Evolutionary conservation across 1,139 yeast genomes (phyloP), one percentile per base, ranked within the genome.

Genomic region (Sugiyamaella neomexicana): DNA sequence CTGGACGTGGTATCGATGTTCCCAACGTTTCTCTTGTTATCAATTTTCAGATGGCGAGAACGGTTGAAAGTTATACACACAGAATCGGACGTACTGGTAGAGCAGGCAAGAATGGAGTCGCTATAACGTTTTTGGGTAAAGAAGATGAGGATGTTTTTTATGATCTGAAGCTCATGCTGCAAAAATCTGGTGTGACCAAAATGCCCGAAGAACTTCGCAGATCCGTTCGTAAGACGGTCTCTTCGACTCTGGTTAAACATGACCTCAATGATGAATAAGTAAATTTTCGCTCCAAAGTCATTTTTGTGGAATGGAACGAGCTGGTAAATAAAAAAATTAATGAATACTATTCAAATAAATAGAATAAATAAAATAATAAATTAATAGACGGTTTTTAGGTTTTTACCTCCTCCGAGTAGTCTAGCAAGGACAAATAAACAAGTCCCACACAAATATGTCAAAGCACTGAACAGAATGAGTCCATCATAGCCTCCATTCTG

Each of bases 51-150:
- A 86, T 91, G 95, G 75, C 90, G 12, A 80, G 77, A 56, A 76
- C 77, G 44, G 80, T 89, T 50, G 97, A 90, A 58, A 91, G 87
- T 58, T 93, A 90, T 64, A 82, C 93, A 31, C 99, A 93, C 70
- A 78, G 98, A 66, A 87, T 93, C 53, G 99, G 99, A 51, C 83
- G 99, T 71, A 93, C 99, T 0, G 99, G 98, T 34, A 80, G 99
- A 67, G 97, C 97, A 0, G 98, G 97, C 0, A 81, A 81, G 50
- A 69, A 68, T 5, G 98, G 99, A 50, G 75, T 79, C 6, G 86
- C 97, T 12, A 74, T 83, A 29, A 85, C 97, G 0, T 87, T 89
- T 61, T 64, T 88, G 37, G 75, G 78, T 59, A 83, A 80, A 47
- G 79, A 79, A 20, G 93, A 89, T 64, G 67, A 72, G 2, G 81